phyloP scores from a whole-genome alignment of 202 grass and related monocot genomes.

The Bolboschoenoplectus hybrid region DNA sequence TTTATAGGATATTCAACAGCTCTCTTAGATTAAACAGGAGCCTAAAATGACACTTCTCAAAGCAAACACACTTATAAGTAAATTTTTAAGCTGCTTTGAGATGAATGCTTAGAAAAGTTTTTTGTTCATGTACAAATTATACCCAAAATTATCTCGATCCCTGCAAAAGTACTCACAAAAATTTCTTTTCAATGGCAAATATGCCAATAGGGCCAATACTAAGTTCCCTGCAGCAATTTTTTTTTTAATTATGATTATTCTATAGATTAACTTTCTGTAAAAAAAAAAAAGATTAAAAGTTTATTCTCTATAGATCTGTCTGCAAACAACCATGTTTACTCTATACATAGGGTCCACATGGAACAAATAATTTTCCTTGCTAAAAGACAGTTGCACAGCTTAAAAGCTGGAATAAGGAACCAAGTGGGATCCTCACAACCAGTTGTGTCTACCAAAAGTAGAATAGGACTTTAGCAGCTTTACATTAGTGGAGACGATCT shows the following conservation, averaged over 20 bases:
- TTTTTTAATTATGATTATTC: background rate
- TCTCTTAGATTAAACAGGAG: background rate
- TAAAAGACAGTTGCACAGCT: background rate
- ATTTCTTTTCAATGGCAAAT: background rate
- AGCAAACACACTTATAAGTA: background rate
- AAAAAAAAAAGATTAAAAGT: background rate
- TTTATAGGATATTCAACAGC: background rate
- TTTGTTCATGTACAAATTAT: background rate
- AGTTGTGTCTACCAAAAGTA: background rate
- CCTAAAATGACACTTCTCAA: background rate
- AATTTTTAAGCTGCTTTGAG: background rate
- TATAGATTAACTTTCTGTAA: background rate
- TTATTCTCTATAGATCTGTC: background rate
- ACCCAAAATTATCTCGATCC: background rate
- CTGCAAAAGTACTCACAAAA: background rate
- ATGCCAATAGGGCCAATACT: background rate
- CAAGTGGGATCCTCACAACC: background rate
- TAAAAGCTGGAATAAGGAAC: background rate
- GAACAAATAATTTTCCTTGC: background rate
- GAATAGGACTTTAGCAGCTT: conserved; percentile 11
- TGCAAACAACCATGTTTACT: conserved; percentile 3
- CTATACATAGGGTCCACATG: background rate
- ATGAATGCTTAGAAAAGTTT: background rate
- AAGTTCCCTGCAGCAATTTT: background rate
- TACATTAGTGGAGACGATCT: background rate